A percentile compares a stretch with the other conserved stretches of the same genome.
phyloP scores from a whole-genome alignment of 2,329 filamentous ascomycete genomes.

The Nemania sp. region DNA sequence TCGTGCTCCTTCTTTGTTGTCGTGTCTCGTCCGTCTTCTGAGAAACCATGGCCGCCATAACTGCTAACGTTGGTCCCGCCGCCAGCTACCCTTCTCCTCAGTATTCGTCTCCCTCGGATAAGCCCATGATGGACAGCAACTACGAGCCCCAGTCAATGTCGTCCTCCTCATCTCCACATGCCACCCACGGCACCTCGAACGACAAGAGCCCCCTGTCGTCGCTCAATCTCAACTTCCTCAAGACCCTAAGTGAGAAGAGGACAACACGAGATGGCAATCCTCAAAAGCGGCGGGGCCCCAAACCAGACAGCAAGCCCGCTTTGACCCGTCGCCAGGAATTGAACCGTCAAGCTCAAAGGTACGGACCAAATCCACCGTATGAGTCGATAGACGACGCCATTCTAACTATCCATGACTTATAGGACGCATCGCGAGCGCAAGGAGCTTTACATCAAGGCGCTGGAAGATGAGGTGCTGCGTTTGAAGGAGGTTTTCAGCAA shows the following conservation, averaged over 20 bases:
- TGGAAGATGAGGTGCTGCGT: conserved; percentile 88
- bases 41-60: conserved; percentile 34
- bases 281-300: conserved; percentile 88
- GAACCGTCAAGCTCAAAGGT: conserved; percentile 95
- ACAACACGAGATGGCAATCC: conserved; percentile 83
- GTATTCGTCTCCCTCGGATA: conserved; percentile 40
- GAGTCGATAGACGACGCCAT: background rate
- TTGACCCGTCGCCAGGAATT: conserved; percentile 90
- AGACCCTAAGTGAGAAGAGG: conserved; percentile 72
- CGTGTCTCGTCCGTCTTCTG: background rate
- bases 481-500: conserved; percentile 84
- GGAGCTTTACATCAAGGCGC: conserved; percentile 90
- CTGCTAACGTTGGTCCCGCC: conserved; percentile 44
- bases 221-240: conserved; percentile 66
- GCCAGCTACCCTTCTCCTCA: conserved; percentile 46
- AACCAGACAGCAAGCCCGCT: conserved; percentile 94
- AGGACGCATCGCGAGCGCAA: conserved; percentile 97
- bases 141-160: conserved; percentile 48
- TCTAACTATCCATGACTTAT: conserved; percentile 25
- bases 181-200: conserved; percentile 25
- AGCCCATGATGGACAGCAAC: conserved; percentile 40
- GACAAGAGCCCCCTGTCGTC: conserved; percentile 47
- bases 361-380: conserved; percentile 37
- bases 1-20: conserved; percentile 15
- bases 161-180: conserved; percentile 52